Percentiles rank a stretch among this genome's conserved stretches.
These are phyloP conservation scores for Zostera marina DNA, from an alignment of 116 monocot species.

Conservation along the genomic window DNA sequence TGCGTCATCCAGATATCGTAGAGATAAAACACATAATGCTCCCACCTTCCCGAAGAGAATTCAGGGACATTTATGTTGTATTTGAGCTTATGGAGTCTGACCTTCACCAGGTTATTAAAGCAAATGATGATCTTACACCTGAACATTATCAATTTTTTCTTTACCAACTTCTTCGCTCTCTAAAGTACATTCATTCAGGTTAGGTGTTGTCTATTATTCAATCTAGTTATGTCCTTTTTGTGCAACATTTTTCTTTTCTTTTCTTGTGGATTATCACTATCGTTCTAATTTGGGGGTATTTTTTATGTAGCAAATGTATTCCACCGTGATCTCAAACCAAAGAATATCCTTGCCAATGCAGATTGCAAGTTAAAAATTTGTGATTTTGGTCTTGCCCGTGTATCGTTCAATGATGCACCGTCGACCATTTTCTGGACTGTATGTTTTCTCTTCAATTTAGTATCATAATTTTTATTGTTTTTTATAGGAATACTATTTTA, in stretches of 20 bases:
- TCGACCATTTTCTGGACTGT: slow-evolving; percentile 28
- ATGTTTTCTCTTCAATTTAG: slow-evolving; percentile 4
- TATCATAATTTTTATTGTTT: background rate
- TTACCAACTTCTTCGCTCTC: slow-evolving; percentile 65
- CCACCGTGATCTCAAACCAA: slow-evolving; percentile 59
- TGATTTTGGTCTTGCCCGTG: slow-evolving; percentile 27
- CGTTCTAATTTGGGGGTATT: background rate
- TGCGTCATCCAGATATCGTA: slow-evolving; percentile 76
- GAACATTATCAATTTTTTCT: slow-evolving; percentile 78
- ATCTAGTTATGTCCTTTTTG: background rate
- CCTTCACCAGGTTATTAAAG: slow-evolving; percentile 84
- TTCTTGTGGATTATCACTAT: background rate
- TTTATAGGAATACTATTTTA: background rate
- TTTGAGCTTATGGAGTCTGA: slow-evolving; percentile 63
- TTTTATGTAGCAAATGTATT: slow-evolving; percentile 41
- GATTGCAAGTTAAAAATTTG: slow-evolving; percentile 42
- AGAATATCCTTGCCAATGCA: slow-evolving; percentile 29
- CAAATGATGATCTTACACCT: slow-evolving; percentile 78
- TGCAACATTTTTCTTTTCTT: background rate
- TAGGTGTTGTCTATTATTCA: background rate
- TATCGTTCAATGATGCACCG: slow-evolving; percentile 21
- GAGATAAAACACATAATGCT: slow-evolving; percentile 90
- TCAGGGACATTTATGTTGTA: slow-evolving; percentile 63
- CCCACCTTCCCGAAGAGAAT: slow-evolving; percentile 73
- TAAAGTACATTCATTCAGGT: slow-evolving; percentile 44